Base-by-base conservation (phyloP, 2,329 filamentous ascomycete genomes). In the Venturiaceae sp. region DNA sequence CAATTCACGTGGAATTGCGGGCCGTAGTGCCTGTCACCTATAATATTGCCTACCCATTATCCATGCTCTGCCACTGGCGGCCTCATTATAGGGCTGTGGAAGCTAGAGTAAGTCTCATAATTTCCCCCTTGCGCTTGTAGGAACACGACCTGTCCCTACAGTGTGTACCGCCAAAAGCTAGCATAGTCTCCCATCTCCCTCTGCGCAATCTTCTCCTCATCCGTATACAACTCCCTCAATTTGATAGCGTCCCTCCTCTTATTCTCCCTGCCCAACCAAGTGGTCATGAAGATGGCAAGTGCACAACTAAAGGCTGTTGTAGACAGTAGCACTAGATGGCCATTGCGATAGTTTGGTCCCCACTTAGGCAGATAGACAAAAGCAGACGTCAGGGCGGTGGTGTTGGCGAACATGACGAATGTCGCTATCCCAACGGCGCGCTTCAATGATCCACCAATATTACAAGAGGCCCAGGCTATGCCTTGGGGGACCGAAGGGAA, bases 201-300 rank as follows among this genome's bases (percentile, higher is more conserved):
- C 72, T 85, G 80, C 14, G 72, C 55, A 21, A 70, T 55, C 71
- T 75, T 80, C 74, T 84, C 80, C 62, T 79, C 79, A 44, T 75
- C 68, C 3, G 74, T 55, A 61, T 64, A 64, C 37, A 56, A 37
- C 6, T 62, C 75, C 21, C 32, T 32, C 11, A 71, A 68, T 68
- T 81, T 77, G 66, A 76, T 71, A 57, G 74, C 65, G 19, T 84
- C 79, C 14, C 83, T 75, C 54, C 80, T 74, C 3, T 71, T 69
- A 62, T 85, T 85, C 73, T 85, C 82, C 41, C 74, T 69, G 44
- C 78, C 74, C 30, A 81, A 76, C 69, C 83, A 84, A 26, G 76
- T 67, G 21, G 79, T 81, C 82, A 85, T 84, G 64, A 79, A 71
- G 52, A 76, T n/a, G 16, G 54, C 26, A 13, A 56, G 9, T n/a